These are phyloP conservation scores for Drosera spatulata DNA, from an alignment of 179 eudicot species.

Conservation along the genomic window DNA sequence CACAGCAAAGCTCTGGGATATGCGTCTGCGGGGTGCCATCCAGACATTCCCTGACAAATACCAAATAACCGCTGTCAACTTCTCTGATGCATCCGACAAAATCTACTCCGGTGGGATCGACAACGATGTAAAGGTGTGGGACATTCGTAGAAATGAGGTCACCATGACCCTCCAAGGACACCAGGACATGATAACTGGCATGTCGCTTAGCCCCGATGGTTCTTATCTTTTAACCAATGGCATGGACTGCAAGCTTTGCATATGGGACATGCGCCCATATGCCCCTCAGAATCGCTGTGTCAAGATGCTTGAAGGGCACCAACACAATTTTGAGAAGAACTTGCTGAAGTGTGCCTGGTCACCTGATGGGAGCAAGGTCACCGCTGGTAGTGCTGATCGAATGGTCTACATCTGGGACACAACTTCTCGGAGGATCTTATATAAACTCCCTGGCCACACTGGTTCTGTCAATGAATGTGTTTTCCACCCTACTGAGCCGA, in stretches of 20 bases:
- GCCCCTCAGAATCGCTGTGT: constrained; percentile 95
- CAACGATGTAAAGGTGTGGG: constrained; percentile 92
- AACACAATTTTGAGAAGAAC: constrained; percentile 91
- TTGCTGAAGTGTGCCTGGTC: constrained; percentile 94
- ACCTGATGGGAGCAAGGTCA: constrained; percentile 95
- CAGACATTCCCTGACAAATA: constrained; percentile 95
- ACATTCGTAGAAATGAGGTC: constrained; percentile 82
- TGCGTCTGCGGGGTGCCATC: constrained; percentile 94
- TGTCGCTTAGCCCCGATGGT: constrained; percentile 94
- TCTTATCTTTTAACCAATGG: constrained; percentile 88
- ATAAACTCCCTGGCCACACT: constrained; percentile 90
- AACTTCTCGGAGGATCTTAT: constrained; percentile 74
- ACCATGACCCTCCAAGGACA: constrained; percentile 91
- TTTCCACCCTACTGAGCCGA: constrained; percentile 84
- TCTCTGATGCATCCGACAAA: constrained; percentile 94
- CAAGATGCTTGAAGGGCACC: constrained; percentile 89
- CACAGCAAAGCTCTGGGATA: constrained; percentile 95
- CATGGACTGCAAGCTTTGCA: constrained; percentile 80
- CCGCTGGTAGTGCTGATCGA: constrained; percentile 86
- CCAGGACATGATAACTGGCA: constrained; percentile 86
- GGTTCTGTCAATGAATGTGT: constrained; percentile 91
- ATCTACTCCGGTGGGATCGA: constrained; percentile 88
- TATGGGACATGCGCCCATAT: constrained; percentile 99
- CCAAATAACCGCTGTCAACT: constrained; percentile 89
- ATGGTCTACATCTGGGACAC: constrained; percentile 99